phyloP scores from a whole-genome alignment of 192 early-diverging fungal genomes.

The Gaertneriomyces sp. region DNA sequence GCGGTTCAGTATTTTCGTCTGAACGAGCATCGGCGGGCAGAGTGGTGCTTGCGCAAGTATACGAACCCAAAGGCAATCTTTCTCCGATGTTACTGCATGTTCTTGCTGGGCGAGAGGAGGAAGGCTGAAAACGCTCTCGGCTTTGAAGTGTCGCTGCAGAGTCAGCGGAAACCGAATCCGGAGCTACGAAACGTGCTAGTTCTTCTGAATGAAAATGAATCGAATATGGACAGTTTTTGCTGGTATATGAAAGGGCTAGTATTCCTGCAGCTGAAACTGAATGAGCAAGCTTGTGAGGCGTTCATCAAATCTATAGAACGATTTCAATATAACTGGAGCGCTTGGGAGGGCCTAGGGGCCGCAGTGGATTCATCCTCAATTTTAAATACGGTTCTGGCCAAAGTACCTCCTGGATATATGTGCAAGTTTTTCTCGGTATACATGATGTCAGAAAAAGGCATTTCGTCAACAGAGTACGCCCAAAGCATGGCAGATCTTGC shows the following conservation, averaged over 20 bases:
- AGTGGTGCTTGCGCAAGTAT: slow-evolving; percentile 13
- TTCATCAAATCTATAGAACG: slow-evolving; percentile 63
- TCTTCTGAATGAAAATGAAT: slow-evolving; percentile 17
- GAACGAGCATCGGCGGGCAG: slow-evolving; percentile 39
- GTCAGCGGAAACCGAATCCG: slow-evolving; percentile 1
- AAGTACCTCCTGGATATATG: slow-evolving; percentile 20
- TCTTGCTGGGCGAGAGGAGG: slow-evolving; percentile 46
- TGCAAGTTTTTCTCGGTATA: slow-evolving; percentile 17
- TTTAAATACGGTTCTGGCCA: neutral
- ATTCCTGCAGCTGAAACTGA: slow-evolving; percentile 10
- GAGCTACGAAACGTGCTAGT: slow-evolving; percentile 8
- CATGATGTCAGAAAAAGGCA: slow-evolving; percentile 11
- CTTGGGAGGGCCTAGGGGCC: slow-evolving; percentile 76
- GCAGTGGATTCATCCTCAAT: slow-evolving; percentile 13
- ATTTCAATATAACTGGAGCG: slow-evolving; percentile 87
- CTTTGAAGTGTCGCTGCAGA: neutral
- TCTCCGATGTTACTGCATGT: slow-evolving; percentile 75
- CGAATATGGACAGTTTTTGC: slow-evolving; percentile 66
- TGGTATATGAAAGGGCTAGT: slow-evolving; percentile 49
- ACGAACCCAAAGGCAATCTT: slow-evolving; percentile 56
- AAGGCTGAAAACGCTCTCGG: slow-evolving; percentile 4
- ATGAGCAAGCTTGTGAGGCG: slow-evolving; percentile 18
- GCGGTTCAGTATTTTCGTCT: slow-evolving; percentile 38
- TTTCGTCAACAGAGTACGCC: slow-evolving; percentile 1
- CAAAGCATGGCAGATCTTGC: slow-evolving; percentile 9